These are phyloP conservation scores for Magnusiomyces paraingens DNA, from an alignment of 1,139 yeast genomes.

Conservation along the genomic window DNA sequence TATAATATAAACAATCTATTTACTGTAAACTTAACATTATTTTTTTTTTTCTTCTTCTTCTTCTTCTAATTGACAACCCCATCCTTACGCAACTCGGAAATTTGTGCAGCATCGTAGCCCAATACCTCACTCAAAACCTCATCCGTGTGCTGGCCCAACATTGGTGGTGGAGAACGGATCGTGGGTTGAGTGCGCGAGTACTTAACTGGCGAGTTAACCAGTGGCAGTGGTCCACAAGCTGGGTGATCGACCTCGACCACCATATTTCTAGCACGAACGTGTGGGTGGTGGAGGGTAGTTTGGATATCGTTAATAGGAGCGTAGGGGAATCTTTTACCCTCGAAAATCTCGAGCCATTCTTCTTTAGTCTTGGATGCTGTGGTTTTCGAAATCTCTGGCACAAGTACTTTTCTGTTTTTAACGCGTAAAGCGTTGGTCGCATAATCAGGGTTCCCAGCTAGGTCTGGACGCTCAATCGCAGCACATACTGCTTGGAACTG, in stretches of 20 bases:
- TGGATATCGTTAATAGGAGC: conserved; percentile 40
- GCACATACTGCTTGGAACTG: conserved; percentile 33
- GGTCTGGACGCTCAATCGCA: conserved; percentile 34
- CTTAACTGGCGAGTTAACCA: conserved; percentile 38
- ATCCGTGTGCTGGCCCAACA: conserved; percentile 33
- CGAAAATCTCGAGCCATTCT: conserved; percentile 35
- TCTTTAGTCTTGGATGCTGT: conserved; percentile 30
- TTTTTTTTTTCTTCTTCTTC: background rate
- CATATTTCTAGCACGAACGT: conserved; percentile 37
- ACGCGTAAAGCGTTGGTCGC: conserved; percentile 36
- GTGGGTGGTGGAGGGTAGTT: conserved; percentile 34
- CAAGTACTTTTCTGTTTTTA: conserved; percentile 31
- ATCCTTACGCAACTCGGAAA: conserved; percentile 19
- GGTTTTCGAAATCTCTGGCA: conserved; percentile 30
- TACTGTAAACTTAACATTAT: background rate
- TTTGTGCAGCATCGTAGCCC: conserved; percentile 23
- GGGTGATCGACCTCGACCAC: conserved; percentile 34
- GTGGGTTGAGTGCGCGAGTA: conserved; percentile 33
- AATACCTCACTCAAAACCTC: conserved; percentile 26
- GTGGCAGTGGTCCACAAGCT: conserved; percentile 32
- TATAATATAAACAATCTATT: background rate
- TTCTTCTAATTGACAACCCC: conserved; percentile 24
- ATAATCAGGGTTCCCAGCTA: conserved; percentile 34
- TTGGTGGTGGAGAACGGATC: conserved; percentile 37
- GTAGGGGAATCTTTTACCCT: conserved; percentile 34